Conservation (phyloP, 2,329 filamentous ascomycete genomes). For the Pseudocercospora fijiensis region DNA sequence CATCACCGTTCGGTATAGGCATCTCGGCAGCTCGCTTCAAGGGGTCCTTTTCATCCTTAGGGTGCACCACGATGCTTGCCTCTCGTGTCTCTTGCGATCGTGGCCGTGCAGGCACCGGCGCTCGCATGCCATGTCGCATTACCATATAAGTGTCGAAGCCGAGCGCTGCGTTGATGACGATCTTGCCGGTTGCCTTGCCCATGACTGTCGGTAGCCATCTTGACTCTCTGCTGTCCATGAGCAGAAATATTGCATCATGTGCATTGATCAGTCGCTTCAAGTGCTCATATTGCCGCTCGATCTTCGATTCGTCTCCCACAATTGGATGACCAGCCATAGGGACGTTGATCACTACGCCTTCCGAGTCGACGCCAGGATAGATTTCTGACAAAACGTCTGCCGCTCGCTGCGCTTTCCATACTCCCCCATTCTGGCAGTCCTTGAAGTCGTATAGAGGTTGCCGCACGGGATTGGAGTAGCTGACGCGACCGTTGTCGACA, state of each 20-base stretch:
- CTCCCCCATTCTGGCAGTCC: conserved; percentile 83
- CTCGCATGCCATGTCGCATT: conserved; percentile 83
- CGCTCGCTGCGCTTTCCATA: conserved; percentile 76
- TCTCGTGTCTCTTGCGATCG: conserved; percentile 25
- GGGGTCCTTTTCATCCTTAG: conserved; percentile 26
- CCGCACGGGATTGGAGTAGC: conserved; percentile 93
- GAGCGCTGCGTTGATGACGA: conserved; percentile 93
- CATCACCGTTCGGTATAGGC: conserved; percentile 14
- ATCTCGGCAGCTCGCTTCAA: conserved; percentile 28
- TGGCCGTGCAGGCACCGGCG: conserved; percentile 13
- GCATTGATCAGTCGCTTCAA: conserved; percentile 72
- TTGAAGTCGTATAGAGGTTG: conserved; percentile 89
- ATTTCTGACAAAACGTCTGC: conserved; percentile 79
- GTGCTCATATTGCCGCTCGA: conserved; percentile 71
- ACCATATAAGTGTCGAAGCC: conserved; percentile 97
- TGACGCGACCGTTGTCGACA: conserved; percentile 88
- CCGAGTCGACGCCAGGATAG: conserved; percentile 82
- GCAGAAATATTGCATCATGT: conserved; percentile 90
- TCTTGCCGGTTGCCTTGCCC: conserved; percentile 87
- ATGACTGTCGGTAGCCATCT: conserved; percentile 95
- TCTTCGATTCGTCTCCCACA: conserved; percentile 63
- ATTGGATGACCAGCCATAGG: conserved; percentile 96
- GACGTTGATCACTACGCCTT: conserved; percentile 78
- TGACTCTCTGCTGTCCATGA: conserved; percentile 97
- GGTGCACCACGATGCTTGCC: conserved; percentile 24